These are phyloP conservation scores for Naganishia vaughanmartiniae DNA, from an alignment of 768 basidiomycete species.

Conservation along the genomic window DNA sequence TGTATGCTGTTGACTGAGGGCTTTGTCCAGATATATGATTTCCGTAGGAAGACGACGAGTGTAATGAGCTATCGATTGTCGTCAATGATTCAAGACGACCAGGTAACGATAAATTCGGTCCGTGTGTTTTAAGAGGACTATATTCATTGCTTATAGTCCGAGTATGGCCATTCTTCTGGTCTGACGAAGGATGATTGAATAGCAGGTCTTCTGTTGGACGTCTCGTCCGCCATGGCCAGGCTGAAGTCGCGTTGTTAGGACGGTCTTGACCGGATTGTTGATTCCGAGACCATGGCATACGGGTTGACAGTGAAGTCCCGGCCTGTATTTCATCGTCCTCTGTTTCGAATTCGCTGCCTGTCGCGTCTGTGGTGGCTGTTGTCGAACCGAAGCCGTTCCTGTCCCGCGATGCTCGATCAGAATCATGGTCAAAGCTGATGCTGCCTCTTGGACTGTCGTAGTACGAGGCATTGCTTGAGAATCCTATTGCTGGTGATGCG, in stretches of 20 bases:
- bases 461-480: not conserved
- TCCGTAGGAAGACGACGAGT: not conserved
- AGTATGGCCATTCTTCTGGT: not conserved
- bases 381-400: not conserved
- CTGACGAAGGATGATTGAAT: not conserved
- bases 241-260: not conserved
- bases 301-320: not conserved
- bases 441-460: slow-evolving; percentile 9
- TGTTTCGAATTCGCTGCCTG: slow-evolving; percentile 15
- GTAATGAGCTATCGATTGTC: slow-evolving; percentile 2
- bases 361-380: not conserved
- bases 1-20: not conserved
- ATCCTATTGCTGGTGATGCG: slow-evolving; percentile 3
- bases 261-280: not conserved
- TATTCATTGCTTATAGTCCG: slow-evolving; percentile 13
- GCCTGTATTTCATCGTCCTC: slow-evolving; percentile 7
- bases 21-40: not conserved
- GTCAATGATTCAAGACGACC: not conserved
- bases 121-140: slow-evolving; percentile 13
- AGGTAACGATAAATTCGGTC: not conserved
- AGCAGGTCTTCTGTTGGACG: slow-evolving; percentile 1
- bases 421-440: not conserved
- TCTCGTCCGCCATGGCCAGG: slow-evolving; percentile 18
- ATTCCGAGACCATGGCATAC: slow-evolving; percentile 1
- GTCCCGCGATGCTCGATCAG: not conserved